A percentile compares a stretch with the other conserved stretches of the same genome.
Evolutionary conservation across 306 rosid species (phyloP).

Genomic region (Malus domestica): DNA sequence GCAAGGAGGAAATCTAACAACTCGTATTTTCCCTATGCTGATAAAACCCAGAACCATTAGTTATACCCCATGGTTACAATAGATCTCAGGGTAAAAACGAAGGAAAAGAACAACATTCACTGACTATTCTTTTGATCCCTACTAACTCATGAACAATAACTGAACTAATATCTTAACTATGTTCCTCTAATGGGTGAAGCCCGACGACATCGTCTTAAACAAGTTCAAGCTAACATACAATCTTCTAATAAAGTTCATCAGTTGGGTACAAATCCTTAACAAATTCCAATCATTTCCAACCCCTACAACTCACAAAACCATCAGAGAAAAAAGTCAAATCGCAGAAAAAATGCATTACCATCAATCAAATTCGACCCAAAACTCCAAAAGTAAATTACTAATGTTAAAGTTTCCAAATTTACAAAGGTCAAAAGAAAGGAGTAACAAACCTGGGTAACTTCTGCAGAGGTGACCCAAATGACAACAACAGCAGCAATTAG

Average conservation of each 20-base stretch:
- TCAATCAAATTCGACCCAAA: neutral
- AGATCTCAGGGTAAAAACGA: neutral
- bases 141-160: neutral
- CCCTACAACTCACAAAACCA: neutral
- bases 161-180: neutral
- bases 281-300: neutral
- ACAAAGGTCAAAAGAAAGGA: neutral
- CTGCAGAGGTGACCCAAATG: slow-evolving; percentile 95
- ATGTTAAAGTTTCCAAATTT: neutral
- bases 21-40: neutral
- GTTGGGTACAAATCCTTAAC: neutral
- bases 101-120: neutral
- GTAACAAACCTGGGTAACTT: slow-evolving; percentile 79
- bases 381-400: neutral
- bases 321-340: neutral
- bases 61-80: neutral
- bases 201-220: neutral
- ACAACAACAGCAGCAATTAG: slow-evolving; percentile 76
- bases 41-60: neutral
- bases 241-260: neutral
- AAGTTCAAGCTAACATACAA: neutral
- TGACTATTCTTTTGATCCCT: neutral
- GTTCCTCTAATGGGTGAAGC: neutral
- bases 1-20: neutral
- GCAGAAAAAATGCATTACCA: neutral